Percentiles rank a stretch among this genome's conserved stretches.
Evolutionary conservation across 352 stramenopile species (phyloP).

Genomic region (Blastocystis sp.): DNA sequence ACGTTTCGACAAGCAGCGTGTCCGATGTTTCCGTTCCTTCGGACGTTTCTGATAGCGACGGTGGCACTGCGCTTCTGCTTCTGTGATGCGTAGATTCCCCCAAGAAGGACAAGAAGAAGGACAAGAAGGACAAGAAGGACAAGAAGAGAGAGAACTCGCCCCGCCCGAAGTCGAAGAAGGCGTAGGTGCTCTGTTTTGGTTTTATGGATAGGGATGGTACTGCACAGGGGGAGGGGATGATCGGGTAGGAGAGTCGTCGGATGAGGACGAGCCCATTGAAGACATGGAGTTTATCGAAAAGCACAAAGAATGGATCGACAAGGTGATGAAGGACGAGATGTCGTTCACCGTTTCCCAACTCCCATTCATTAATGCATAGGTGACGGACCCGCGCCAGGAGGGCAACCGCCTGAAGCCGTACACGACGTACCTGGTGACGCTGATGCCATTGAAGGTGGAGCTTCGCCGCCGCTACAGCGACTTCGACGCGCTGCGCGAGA

Average conservation of each 20-base stretch:
- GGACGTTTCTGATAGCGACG: conserved; percentile 5
- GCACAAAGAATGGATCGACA: conserved; percentile 68
- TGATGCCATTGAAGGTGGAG: conserved; percentile 57
- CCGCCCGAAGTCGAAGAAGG: conserved; percentile 40
- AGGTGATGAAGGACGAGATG: conserved; percentile 66
- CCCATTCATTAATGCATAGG: background rate
- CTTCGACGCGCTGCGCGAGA: conserved; percentile 64
- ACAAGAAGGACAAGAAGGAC: conserved; percentile 31
- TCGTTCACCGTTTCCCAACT: conserved; percentile 21
- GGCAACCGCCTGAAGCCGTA: conserved; percentile 67
- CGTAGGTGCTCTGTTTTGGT: background rate
- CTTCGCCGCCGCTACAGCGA: conserved; percentile 66
- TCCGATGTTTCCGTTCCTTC: conserved; percentile 33
- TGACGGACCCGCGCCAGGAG: conserved; percentile 55
- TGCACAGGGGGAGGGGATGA: background rate
- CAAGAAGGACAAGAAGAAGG: conserved; percentile 5
- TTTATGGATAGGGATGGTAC: conserved; percentile 19
- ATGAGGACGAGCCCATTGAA: conserved; percentile 59
- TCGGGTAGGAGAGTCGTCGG: conserved; percentile 35
- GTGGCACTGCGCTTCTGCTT: background rate
- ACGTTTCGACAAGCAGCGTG: conserved; percentile 39
- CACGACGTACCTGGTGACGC: conserved; percentile 65
- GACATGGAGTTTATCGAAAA: conserved; percentile 59
- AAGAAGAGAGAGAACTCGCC: background rate
- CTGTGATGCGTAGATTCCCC: background rate